Evolutionary conservation across 805 yeast genomes (phyloP), one percentile per base, ranked within the genome.

Genomic region (Candida xiaguanensis): DNA sequence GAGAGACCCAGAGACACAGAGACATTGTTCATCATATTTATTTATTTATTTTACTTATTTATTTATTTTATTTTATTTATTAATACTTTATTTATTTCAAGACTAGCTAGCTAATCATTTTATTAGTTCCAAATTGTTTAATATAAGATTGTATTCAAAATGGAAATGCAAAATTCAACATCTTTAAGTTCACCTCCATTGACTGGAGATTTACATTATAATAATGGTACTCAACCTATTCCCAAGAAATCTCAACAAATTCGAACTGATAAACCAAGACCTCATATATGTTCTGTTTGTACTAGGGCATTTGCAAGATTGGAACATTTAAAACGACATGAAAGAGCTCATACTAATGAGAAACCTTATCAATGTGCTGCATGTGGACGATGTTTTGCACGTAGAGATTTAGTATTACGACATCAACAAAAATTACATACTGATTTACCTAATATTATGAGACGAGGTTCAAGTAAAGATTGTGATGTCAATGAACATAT

Each of bases 351-450:
- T 59, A 91, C 99, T 8, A 87, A 90, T 58, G 97, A 90, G 61
- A 89, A 89, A 58, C 98, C 98, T 1, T 91, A 84, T 65, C 93
- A 87, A 56, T 91, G 99, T 64, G 95, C 95, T 2, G 90, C 90
- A 7, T 91, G 98, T 62, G 97, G 95, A 24, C 78, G 98, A 36
- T 85, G 96, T 56, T 91, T 93, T 66, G 97, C 98, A 4, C 71
- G 99, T 41, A 68, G 97, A 41, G 91, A 85, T 57, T 70, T 85
- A 55, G 88, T 93, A 20, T 72, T 93, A 39, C 75, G 99, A 44
- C 99, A 93, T 67, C 96, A 88, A 65, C 97, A 89, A 63, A 93
- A 93, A 56, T 75, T 93, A 25, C 99, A 93, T 53, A 63, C 84
- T 34, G 70, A 58, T 34, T 67, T 58, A 48, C 81, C 74, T 9